Evolutionary conservation across 345 rosid species (phyloP).

Genomic region (Hibiscus tridactylites): DNA sequence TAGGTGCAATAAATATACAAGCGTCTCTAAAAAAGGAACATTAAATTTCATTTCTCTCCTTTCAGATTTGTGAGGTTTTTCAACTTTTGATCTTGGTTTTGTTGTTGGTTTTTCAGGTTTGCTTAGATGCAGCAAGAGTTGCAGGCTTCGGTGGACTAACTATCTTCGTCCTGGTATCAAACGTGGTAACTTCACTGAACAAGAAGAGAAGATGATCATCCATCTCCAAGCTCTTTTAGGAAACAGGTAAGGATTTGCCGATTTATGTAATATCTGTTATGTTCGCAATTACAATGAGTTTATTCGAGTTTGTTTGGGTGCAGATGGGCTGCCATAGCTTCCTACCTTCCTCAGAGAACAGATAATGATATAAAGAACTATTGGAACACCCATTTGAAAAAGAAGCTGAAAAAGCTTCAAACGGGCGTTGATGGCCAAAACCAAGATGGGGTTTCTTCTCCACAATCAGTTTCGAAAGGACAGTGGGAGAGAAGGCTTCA

Average conservation of each 20-base stretch:
- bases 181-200: slow-evolving; percentile 79
- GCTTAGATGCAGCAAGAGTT: slow-evolving; percentile 96
- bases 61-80: not conserved
- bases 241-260: slow-evolving; percentile 42
- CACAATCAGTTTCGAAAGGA: slow-evolving; percentile 8
- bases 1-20: slow-evolving; percentile 21
- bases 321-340: slow-evolving; percentile 99
- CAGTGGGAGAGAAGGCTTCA: slow-evolving; percentile 43
- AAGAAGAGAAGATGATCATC: slow-evolving; percentile 87
- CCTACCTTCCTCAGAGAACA: slow-evolving; percentile 93
- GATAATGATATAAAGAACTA: slow-evolving; percentile 91
- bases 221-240: slow-evolving; percentile 98
- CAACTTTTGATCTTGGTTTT: not conserved
- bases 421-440: slow-evolving; percentile 24
- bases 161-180: slow-evolving; percentile 91
- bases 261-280: no score
- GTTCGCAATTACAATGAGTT: not conserved
- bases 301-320: not conserved
- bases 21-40: not conserved
- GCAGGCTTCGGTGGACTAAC: slow-evolving; percentile 97
- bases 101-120: slow-evolving; percentile 39
- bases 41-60: slow-evolving; percentile 2
- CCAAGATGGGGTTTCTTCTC: slow-evolving; percentile 30
- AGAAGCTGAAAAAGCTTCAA: slow-evolving; percentile 63
- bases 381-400: slow-evolving; percentile 90